Percentiles rank a stretch among this genome's conserved stretches.
Evolutionary conservation across 371 early-diverging fungal species (phyloP).

Genomic region (Rhizopus microsporus): DNA sequence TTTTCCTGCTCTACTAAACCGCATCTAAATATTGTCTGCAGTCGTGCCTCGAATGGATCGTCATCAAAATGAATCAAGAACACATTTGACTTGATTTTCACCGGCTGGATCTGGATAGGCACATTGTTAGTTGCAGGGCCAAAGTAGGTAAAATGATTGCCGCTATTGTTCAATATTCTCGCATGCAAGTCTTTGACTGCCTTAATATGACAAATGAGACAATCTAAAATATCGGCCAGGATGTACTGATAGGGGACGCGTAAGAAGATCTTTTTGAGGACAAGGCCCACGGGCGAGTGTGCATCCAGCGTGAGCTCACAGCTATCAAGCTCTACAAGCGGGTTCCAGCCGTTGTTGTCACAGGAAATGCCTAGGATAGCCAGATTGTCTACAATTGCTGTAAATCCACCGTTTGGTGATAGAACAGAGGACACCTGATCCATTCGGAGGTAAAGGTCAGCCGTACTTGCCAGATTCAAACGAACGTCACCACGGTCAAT

Average conservation of each 20-base stretch:
- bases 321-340: slow-evolving; percentile 11
- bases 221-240: slow-evolving; percentile 22
- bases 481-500: slow-evolving; percentile 15
- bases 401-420: neutral
- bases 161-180: slow-evolving; percentile 8
- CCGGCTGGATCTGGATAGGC: slow-evolving; percentile 5
- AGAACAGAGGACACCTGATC: neutral
- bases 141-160: slow-evolving; percentile 12
- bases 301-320: neutral
- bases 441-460: slow-evolving; percentile 12
- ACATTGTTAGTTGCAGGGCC: slow-evolving; percentile 12
- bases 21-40: slow-evolving; percentile 35
- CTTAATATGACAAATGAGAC: slow-evolving; percentile 18
- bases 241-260: slow-evolving; percentile 27
- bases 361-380: slow-evolving; percentile 15
- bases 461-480: slow-evolving; percentile 5
- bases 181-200: slow-evolving; percentile 27
- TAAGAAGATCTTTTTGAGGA: slow-evolving; percentile 8
- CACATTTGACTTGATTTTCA: slow-evolving; percentile 7
- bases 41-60: slow-evolving; percentile 47
- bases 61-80: slow-evolving; percentile 40
- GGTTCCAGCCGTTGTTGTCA: slow-evolving; percentile 8
- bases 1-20: slow-evolving; percentile 52
- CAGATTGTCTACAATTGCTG: slow-evolving; percentile 1
- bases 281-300: neutral